Evolutionary conservation across 2,329 filamentous ascomycete genomes (phyloP).

Genomic region (Neofusicoccum kwambonambiense): DNA sequence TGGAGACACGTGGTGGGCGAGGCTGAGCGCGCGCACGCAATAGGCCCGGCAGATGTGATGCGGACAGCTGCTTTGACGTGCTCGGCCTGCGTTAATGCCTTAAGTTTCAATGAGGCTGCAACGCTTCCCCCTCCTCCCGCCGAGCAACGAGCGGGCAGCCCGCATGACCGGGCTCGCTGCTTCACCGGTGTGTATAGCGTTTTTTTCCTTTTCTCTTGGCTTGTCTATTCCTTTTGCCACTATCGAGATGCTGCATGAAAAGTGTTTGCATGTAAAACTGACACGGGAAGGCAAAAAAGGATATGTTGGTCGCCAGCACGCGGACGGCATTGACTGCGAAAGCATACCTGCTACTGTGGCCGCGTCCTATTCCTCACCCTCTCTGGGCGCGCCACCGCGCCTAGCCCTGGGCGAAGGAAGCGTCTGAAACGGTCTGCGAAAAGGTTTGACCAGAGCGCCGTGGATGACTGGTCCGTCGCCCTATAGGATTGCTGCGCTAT

Average conservation of each 20-base stretch:
- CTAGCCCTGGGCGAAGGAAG: too few relatives aligned
- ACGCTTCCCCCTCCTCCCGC: not conserved
- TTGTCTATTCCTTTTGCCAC: not conserved
- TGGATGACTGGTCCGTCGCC: not conserved
- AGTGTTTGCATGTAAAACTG: not conserved
- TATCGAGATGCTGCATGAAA: not conserved
- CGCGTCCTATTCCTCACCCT: too few relatives aligned
- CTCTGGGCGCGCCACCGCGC: too few relatives aligned
- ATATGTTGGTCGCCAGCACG: not conserved
- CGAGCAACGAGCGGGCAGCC: not conserved
- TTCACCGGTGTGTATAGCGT: not conserved
- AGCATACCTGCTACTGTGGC: not conserved
- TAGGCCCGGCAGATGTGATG: not conserved
- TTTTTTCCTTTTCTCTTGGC: not conserved
- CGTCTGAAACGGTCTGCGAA: not conserved
- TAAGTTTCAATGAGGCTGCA: not conserved
- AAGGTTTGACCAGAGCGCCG: not conserved
- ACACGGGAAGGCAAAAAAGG: not conserved
- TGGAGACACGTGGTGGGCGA: not conserved
- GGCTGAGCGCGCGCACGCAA: not conserved
- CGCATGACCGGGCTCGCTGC: not conserved
- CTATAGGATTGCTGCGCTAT: not conserved
- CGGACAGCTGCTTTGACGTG: not conserved
- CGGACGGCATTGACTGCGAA: not conserved
- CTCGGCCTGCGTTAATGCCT: not conserved